Evolutionary conservation across 2,329 filamentous ascomycete species (phyloP).

Genomic region (Hymenotorrendiella dingleyae): DNA sequence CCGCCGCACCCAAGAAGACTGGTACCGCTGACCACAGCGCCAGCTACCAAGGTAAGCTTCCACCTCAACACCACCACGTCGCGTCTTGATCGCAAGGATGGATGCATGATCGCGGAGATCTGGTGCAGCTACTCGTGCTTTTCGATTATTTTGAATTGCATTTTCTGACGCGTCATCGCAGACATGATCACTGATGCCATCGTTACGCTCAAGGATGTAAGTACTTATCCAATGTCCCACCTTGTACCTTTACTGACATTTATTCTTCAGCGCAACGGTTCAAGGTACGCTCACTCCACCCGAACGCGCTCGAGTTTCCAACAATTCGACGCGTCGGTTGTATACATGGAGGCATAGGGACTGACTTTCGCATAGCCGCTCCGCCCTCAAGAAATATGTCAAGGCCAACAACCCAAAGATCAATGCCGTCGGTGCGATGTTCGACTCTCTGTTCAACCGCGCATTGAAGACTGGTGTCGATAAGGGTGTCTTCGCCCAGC

Average conservation of each 20-base stretch:
- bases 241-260: conserved; percentile 11
- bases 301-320: conserved; percentile 5
- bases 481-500: conserved; percentile 61
- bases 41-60: conserved; percentile 58
- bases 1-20: conserved; percentile 54
- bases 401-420: conserved; percentile 66
- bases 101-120: conserved; percentile 43
- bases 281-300: conserved; percentile 25
- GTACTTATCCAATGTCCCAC: conserved; percentile 15
- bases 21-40: conserved; percentile 49
- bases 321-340: conserved; percentile 22
- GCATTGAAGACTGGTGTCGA: conserved; percentile 62
- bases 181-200: conserved; percentile 32
- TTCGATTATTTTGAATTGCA: conserved; percentile 9
- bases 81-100: conserved; percentile 33
- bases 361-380: conserved; percentile 39
- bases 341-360: conserved; percentile 5
- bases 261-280: conserved; percentile 28
- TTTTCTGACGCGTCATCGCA: conserved; percentile 22
- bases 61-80: conserved; percentile 37
- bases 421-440: conserved; percentile 48
- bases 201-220: conserved; percentile 30
- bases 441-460: conserved; percentile 65
- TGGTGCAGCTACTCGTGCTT: conserved; percentile 43
- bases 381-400: conserved; percentile 71